Percentiles rank a stretch among this genome's conserved stretches.
These are phyloP conservation scores for Talaromyces pinophilus DNA, from an alignment of 2,329 filamentous ascomycete species.

Conservation along the genomic window DNA sequence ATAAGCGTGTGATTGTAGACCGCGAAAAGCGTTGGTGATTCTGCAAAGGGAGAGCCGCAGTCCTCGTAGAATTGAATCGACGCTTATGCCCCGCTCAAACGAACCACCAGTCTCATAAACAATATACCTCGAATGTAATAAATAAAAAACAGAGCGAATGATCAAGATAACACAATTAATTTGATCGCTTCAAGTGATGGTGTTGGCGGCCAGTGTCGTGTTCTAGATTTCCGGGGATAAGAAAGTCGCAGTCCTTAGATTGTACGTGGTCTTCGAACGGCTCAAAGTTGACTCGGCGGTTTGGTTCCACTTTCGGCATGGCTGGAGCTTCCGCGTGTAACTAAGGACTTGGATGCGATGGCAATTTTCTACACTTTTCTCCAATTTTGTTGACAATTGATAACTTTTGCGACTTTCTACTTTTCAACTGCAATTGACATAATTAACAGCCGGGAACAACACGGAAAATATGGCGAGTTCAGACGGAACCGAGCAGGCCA, in stretches of 20 bases:
- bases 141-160: background rate
- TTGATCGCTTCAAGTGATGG: background rate
- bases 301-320: slow-evolving; percentile 12
- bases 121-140: background rate
- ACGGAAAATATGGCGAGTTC: slow-evolving; percentile 23
- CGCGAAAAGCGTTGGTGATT: background rate
- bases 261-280: slow-evolving; percentile 16
- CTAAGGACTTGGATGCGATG: slow-evolving; percentile 23
- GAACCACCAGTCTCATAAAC: background rate
- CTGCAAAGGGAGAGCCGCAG: slow-evolving; percentile 10
- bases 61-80: slow-evolving; percentile 5
- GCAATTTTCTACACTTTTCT: background rate
- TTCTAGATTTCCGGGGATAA: slow-evolving; percentile 1
- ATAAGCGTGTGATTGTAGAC: background rate
- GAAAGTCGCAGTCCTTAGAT: background rate
- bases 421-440: background rate
- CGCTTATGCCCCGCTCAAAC: slow-evolving; percentile 7
- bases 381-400: background rate
- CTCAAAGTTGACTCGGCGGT: slow-evolving; percentile 15
- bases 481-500: slow-evolving; percentile 37
- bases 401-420: background rate
- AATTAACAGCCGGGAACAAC: background rate
- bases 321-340: slow-evolving; percentile 25
- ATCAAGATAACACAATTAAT: background rate
- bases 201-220: slow-evolving; percentile 1